Evolutionary conservation across 495 filamentous ascomycete genomes (phyloP).

Genomic region (Penicillium herquei): DNA sequence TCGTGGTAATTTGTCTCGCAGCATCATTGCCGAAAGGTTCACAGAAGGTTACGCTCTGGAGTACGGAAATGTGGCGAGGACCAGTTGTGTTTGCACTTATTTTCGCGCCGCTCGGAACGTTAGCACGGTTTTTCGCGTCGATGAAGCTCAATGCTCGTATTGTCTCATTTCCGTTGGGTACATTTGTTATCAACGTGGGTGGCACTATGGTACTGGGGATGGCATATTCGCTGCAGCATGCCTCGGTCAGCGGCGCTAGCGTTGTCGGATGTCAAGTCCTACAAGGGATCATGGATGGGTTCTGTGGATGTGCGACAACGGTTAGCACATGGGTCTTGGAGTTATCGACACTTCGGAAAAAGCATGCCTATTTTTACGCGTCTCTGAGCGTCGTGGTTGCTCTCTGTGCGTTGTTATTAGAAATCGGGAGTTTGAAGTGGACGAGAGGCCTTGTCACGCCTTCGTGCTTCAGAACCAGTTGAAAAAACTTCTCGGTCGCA

Average conservation of each 20-base stretch:
- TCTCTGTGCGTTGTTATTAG: constrained; percentile 59
- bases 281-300: constrained; percentile 77
- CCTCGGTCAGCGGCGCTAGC: constrained; percentile 8
- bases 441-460: constrained; percentile 53
- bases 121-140: constrained; percentile 57
- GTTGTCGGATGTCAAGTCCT: constrained; percentile 62
- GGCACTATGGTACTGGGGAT: constrained; percentile 61
- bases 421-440: constrained; percentile 78
- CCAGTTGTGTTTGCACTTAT: constrained; percentile 66
- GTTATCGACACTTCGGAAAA: constrained; percentile 55
- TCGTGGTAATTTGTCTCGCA: constrained; percentile 4
- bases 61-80: constrained; percentile 61
- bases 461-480: constrained; percentile 31
- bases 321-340: constrained; percentile 83
- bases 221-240: constrained; percentile 19
- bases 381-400: constrained; percentile 57
- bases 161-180: constrained; percentile 70
- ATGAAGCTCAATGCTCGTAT: constrained; percentile 3
- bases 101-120: constrained; percentile 72
- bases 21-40: constrained; percentile 10
- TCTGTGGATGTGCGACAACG: constrained; percentile 84
- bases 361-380: constrained; percentile 72
- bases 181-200: constrained; percentile 71
- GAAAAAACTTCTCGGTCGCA: background rate
- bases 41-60: constrained; percentile 3